Evolutionary conservation across 129 eudicot species (phyloP), one percentile per base, ranked within the genome.

Genomic region (Arctium lappa): DNA sequence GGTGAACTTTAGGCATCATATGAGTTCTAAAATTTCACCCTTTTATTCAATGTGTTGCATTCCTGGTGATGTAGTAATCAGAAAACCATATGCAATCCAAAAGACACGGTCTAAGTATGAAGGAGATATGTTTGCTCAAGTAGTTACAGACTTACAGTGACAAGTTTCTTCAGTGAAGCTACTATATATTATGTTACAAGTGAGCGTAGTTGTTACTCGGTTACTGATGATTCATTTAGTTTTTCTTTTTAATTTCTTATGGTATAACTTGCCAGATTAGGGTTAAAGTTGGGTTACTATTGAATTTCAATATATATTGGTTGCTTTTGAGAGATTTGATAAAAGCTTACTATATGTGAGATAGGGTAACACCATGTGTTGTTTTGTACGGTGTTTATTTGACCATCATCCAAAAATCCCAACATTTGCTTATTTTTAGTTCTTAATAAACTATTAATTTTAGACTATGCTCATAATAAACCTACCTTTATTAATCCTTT

Each of bases 311-410:
- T 69, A 80, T 8, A 18, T 5, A 11, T 44, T 80, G 53, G 34
- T 46, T 70, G 70, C 77, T 80, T 80, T 80, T 36, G 60, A 34
- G 18, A 74, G 11, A 36, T 78, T 50, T 34, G 10, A 80, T 53
- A 56, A 37, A 80, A 53, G 62, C 63, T 2, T 5, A 18, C 37
- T 72, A 53, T 18, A n/a, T 72, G 53, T 80, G 71, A 48, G 56
- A 33, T 33, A 33, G 83, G 78, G 18, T 53, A 53, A 15, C 27
- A 53, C 71, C 37, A 33, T 15, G 76, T 69, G 62, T 63, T 65
- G 13, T 29, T 62, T 79, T 9, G 27, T 53, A 53, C 1, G 16
- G n/a, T 50, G 18, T 50, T 50, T 2, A 50, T 53, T 15, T 53
- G 65, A 53, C 46, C 44, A 30, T 0, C 42, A 79, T 79, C 76